Percentiles rank a stretch among this genome's conserved stretches.
These are phyloP conservation scores for Calonectria montana DNA, from an alignment of 2,329 filamentous ascomycete species.

Conservation along the genomic window DNA sequence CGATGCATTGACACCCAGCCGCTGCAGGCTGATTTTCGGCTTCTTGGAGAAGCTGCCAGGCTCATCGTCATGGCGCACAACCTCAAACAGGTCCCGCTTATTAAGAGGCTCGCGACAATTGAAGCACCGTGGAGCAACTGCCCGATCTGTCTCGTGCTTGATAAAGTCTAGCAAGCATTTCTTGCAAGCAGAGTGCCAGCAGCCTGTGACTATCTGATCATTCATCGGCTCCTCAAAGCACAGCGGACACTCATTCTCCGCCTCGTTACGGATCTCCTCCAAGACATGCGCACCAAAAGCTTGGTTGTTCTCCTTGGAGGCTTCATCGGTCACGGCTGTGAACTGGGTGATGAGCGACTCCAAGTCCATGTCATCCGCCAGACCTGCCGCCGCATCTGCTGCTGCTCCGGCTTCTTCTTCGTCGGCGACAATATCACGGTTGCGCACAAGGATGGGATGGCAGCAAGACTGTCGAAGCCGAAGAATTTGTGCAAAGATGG, in stretches of 20 bases:
- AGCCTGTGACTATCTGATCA: slow-evolving; percentile 92
- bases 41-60: slow-evolving; percentile 56
- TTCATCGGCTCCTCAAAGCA: slow-evolving; percentile 97
- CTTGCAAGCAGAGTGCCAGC: slow-evolving; percentile 98
- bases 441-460: slow-evolving; percentile 89
- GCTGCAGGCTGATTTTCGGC: slow-evolving; percentile 69
- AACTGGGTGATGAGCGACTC: slow-evolving; percentile 87
- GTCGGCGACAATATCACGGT: slow-evolving; percentile 85
- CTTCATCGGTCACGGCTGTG: slow-evolving; percentile 73
- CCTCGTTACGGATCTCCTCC: slow-evolving; percentile 90
- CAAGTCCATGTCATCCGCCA: slow-evolving; percentile 97
- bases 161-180: slow-evolving; percentile 93
- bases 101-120: slow-evolving; percentile 89
- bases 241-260: slow-evolving; percentile 90
- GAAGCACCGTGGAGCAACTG: slow-evolving; percentile 84
- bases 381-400: slow-evolving; percentile 81
- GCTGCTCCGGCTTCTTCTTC: slow-evolving; percentile 83
- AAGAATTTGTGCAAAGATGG: slow-evolving; percentile 96
- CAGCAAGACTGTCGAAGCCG: slow-evolving; percentile 94
- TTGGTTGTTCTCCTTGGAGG: slow-evolving; percentile 67
- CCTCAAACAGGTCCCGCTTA: slow-evolving; percentile 88
- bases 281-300: slow-evolving; percentile 87
- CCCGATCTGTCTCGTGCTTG: slow-evolving; percentile 83
- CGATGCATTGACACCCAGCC: slow-evolving; percentile 72
- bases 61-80: slow-evolving; percentile 81